Evolutionary conservation across 2,329 filamentous ascomycete species (phyloP), one percentile per base, ranked within the genome.

Genomic region (Colletotrichum tabaci): DNA sequence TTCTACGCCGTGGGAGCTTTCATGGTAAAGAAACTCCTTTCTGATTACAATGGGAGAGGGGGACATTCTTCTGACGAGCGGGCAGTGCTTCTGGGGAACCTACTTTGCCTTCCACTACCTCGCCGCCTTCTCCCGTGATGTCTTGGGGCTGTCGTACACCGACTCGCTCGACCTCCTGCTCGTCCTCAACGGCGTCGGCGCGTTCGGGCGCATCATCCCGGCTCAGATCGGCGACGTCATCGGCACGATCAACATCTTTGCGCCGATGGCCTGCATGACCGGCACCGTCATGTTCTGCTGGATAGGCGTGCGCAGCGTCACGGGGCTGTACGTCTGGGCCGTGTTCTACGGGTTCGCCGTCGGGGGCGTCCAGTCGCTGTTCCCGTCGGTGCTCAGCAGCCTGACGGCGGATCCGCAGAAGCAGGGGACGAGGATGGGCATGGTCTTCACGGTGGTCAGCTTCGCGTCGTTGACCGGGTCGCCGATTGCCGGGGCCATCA

Each of bases 31-130:
- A 3, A 5, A n/a, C 21, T 26, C 23, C 53, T 26, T n/a, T 0
- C 61, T 15, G 21, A 0, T 21, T 2, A 47, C 35, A 10, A 35
- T 13, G 26, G 38, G n/a, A n/a, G n/a, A n/a, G 9, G 15, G 18
- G 30, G 12, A 30, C 2, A 4, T 26, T 26, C 4, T 3, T 47
- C 74, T 76, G 3, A 67, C 82, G 26, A 55, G 16, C 2, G 18
- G 53, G 9, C 50, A 82, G 78, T 86, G 85, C 66, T 89, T 89
- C 76, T 82, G 84, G 75, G 85, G 86, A 1, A 77, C 89, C 0
- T 91, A 90, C 74, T 87, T 90, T 65, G 85, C 85, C 4, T 90
- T 89, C 76, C 90, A 87, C 79, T 92, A 91, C 78, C 77, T 91
- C 42, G 81, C 85, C 0, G 82, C 85, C 0, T 90, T 84, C 78